These are phyloP conservation scores for Cucurbita moschata DNA, from an alignment of 306 rosid genomes.

Conservation along the genomic window DNA sequence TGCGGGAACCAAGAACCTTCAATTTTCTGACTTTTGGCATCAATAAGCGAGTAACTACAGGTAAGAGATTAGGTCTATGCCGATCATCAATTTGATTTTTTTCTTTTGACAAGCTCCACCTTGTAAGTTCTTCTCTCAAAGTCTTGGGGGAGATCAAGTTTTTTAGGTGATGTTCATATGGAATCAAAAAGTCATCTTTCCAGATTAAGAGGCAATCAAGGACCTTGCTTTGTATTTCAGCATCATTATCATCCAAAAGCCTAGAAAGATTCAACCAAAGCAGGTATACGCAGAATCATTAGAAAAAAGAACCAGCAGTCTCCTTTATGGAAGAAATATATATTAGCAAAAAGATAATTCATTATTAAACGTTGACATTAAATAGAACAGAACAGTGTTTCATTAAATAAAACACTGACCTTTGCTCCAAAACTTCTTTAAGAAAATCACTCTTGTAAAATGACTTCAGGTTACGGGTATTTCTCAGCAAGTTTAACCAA, in stretches of 20 bases:
- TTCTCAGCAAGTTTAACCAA: conserved; percentile 80
- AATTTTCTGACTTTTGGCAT: conserved; percentile 80
- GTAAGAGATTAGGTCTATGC: conserved; percentile 59
- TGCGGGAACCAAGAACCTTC: conserved; percentile 72
- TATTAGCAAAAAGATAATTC: not conserved
- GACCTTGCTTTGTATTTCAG: conserved; percentile 69
- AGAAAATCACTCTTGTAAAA: conserved; percentile 45
- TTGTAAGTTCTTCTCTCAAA: conserved; percentile 72
- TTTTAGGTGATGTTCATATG: conserved; percentile 56
- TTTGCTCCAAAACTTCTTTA: conserved; percentile 61
- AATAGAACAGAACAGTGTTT: not conserved
- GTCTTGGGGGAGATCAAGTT: conserved; percentile 40
- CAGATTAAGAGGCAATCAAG: conserved; percentile 69
- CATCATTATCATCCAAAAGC: conserved; percentile 82
- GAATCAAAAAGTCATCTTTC: conserved; percentile 60
- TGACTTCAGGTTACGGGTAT: conserved; percentile 58
- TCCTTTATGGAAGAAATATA: not conserved
- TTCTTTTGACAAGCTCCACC: conserved; percentile 78
- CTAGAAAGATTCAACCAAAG: conserved; percentile 29
- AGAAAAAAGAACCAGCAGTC: not conserved
- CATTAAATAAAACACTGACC: conserved; percentile 29
- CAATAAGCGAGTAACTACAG: conserved; percentile 61
- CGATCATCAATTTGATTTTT: conserved; percentile 42
- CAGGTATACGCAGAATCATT: not conserved
- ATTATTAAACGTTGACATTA: not conserved